Conservation (phyloP, 345 rosid species). For the Salix purpurea region DNA sequence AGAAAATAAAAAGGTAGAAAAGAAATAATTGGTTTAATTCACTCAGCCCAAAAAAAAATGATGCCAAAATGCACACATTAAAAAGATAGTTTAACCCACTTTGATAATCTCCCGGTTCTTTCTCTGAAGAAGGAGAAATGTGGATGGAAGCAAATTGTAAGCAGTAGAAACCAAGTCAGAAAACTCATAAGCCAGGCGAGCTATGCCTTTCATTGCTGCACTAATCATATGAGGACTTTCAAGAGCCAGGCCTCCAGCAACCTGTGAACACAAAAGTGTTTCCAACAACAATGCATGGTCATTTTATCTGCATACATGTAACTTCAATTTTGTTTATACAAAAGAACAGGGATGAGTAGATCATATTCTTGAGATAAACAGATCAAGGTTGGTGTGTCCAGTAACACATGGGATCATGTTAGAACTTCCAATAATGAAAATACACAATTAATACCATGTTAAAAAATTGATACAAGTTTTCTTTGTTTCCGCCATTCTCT, state of each 20-base stretch:
- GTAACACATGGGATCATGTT: not conserved
- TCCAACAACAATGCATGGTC: not conserved
- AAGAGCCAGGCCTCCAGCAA: conserved; percentile 92
- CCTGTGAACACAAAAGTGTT: conserved; percentile 37
- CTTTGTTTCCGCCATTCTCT: conserved; percentile 73
- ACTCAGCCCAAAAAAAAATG: not conserved
- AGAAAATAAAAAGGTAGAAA: not conserved
- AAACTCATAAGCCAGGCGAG: conserved; percentile 91
- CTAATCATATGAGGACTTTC: conserved; percentile 95
- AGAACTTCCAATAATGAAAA: conserved; percentile 2
- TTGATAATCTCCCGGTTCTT: conserved; percentile 85
- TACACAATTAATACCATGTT: conserved; percentile 51
- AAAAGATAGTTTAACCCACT: conserved; percentile 35
- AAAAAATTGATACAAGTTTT: conserved; percentile 65
- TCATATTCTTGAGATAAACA: not conserved
- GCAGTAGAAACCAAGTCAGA: conserved; percentile 80
- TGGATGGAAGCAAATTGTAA: conserved; percentile 76
- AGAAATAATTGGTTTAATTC: not conserved
- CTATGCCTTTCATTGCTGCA: conserved; percentile 92
- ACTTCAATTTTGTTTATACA: not conserved
- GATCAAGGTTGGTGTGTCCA: not conserved
- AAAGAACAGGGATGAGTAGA: not conserved
- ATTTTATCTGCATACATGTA: not conserved
- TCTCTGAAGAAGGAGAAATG: conserved; percentile 79
- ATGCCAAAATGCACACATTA: not conserved